phyloP scores from a whole-genome alignment of 1,284 basidiomycete species.

The Sporisorium reilianum region DNA sequence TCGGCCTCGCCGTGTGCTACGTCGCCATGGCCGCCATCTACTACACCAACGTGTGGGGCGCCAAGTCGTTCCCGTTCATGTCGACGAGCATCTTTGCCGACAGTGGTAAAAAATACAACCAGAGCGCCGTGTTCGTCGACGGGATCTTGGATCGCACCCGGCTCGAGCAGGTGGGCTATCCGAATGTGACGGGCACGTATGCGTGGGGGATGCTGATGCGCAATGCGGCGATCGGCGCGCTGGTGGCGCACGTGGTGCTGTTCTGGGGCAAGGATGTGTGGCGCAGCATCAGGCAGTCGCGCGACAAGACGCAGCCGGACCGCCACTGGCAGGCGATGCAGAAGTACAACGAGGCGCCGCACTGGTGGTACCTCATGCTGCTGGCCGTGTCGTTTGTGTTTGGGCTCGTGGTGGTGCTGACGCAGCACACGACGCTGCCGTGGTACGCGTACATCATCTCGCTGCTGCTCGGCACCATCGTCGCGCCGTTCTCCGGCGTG shows the following conservation, averaged over 20 bases:
- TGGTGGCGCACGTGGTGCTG: slow-evolving; percentile 75
- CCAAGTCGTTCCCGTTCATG: slow-evolving; percentile 52
- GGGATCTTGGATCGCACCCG: slow-evolving; percentile 50
- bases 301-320: slow-evolving; percentile 73
- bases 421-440: slow-evolving; percentile 55
- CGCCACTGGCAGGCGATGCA: slow-evolving; percentile 72
- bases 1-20: slow-evolving; percentile 58
- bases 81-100: slow-evolving; percentile 38
- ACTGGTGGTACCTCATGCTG: slow-evolving; percentile 64
- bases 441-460: slow-evolving; percentile 47
- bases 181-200: slow-evolving; percentile 71
- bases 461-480: slow-evolving; percentile 33
- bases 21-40: slow-evolving; percentile 58
- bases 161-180: slow-evolving; percentile 57
- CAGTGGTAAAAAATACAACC: slow-evolving; percentile 69
- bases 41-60: slow-evolving; percentile 56
- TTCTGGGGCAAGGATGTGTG: slow-evolving; percentile 68
- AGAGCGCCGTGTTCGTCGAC: slow-evolving; percentile 67
- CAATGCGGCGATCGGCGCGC: slow-evolving; percentile 71
- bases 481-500: slow-evolving; percentile 44
- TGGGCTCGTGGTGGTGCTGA: slow-evolving; percentile 41
- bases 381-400: slow-evolving; percentile 44
- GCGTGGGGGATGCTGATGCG: slow-evolving; percentile 74
- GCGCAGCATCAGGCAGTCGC: slow-evolving; percentile 73
- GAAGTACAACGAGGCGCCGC: slow-evolving; percentile 63